Evolutionary conservation across 2,329 filamentous ascomycete genomes (phyloP), one percentile per base, ranked within the genome.

Genomic region (Didymella keratinophila): DNA sequence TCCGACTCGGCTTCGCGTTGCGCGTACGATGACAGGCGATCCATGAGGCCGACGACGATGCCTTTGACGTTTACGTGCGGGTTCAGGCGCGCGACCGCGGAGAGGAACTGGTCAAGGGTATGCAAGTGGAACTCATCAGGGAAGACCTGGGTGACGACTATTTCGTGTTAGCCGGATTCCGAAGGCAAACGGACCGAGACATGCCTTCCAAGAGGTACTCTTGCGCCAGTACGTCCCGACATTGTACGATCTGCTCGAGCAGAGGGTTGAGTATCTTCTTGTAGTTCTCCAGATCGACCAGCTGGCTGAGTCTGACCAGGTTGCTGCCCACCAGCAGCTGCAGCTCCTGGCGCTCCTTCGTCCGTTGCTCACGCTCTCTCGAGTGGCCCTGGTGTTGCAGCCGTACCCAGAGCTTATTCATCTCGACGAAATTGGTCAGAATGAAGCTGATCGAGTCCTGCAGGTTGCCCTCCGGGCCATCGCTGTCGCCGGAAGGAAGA

Each of bases 361-460:
- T 97, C 69, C 95, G 86, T 80, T 96, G 89, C 64, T 99, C 95
- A 51, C 95, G 85, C 78, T 99, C 95, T 70, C 94, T 86, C 37
- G 95, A 99, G 75, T 97, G 95, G 25, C 95, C 95, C 76, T 99
- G 95, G 77, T 99, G 95, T 77, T 99, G 95, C 73, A 98, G 82
- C 42, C 95, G 89, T 63, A 99, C 95, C 95, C 95, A 99, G 32
- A 99, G 84, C 84, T 99, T 99, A 81, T 99, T 99, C 95, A 99
- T 99, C 80, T 99, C 95, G 68, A 99, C 95, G 74, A 99, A 99
- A 72, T 99, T 99, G 60, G 95, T 99, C 73, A 99, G 81, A 54
- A 98, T 90, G 75, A 99, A 99, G 81, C 92, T 97, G 80, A 99
- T 97, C 34, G 93, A 97, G 79, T 99, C 95, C 77, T 96, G 92